These are phyloP conservation scores for Populus euphratica DNA, from an alignment of 345 rosid genomes.

Conservation along the genomic window DNA sequence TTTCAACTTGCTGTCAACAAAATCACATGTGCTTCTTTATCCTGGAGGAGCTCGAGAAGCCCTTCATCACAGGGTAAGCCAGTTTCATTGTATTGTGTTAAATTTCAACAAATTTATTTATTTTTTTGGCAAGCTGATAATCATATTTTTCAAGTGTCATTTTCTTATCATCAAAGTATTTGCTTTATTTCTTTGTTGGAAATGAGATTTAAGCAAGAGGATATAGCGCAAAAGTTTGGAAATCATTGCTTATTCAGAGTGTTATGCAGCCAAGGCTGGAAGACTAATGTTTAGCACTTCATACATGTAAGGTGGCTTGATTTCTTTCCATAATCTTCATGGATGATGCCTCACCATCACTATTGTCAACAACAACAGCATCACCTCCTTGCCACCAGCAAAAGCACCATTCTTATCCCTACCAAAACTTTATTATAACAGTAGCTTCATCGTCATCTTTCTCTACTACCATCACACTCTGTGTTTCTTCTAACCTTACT, in stretches of 20 bases:
- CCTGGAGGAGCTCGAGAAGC: constrained; percentile 90
- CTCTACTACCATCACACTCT: background rate
- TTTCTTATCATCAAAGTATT: background rate
- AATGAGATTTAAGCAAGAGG: background rate
- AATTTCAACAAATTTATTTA: background rate
- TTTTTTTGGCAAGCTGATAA: background rate
- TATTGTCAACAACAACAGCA: background rate
- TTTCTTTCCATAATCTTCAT: background rate
- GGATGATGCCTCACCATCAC: background rate
- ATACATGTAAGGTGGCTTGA: background rate
- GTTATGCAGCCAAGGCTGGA: background rate
- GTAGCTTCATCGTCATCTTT: background rate
- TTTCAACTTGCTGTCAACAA: constrained; percentile 55
- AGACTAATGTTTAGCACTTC: background rate
- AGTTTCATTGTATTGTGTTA: constrained; percentile 1
- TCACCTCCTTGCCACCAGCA: background rate
- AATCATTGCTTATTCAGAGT: background rate
- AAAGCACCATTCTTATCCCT: background rate
- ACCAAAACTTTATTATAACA: background rate
- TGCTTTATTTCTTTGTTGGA: background rate
- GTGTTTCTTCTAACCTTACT: background rate
- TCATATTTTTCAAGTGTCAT: background rate
- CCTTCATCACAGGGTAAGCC: constrained; percentile 65
- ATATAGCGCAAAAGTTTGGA: background rate
- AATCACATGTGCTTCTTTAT: constrained; percentile 74